These are phyloP conservation scores for Pseudogymnoascus sp. DNA, from an alignment of 2,329 filamentous ascomycete genomes.

Conservation along the genomic window DNA sequence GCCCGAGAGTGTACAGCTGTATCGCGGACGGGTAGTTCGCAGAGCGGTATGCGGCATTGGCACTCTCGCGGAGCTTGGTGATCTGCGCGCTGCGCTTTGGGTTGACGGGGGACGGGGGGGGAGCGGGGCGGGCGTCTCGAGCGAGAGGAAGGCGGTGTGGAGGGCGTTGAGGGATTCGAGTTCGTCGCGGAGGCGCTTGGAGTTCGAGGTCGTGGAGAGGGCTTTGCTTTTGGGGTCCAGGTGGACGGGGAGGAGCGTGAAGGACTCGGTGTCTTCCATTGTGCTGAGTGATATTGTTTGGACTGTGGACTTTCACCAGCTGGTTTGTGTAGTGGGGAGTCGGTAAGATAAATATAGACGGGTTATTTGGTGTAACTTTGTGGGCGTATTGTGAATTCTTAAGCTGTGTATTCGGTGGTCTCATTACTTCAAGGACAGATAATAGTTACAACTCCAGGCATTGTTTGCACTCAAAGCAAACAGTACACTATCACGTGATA, in stretches of 20 bases:
- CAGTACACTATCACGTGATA: not conserved
- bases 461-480: constrained; percentile 4
- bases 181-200: constrained; percentile 52
- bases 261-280: constrained; percentile 62
- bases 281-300: constrained; percentile 16
- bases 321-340: not conserved
- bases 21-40: constrained; percentile 67
- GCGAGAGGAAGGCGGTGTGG: constrained; percentile 64
- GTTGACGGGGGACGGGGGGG: constrained; percentile 84
- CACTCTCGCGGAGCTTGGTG: constrained; percentile 81
- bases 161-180: constrained; percentile 71
- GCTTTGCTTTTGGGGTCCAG: constrained; percentile 79
- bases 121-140: constrained; percentile 64
- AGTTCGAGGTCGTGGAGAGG: constrained; percentile 45
- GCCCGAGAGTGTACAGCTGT: constrained; percentile 74
- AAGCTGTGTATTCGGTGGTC: constrained; percentile 1
- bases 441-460: not conserved
- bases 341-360: not conserved
- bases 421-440: constrained; percentile 5
- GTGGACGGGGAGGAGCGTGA: constrained; percentile 73
- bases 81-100: constrained; percentile 85
- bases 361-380: not conserved
- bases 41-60: constrained; percentile 78
- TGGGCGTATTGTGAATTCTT: not conserved
- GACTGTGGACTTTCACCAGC: not conserved